phyloP scores from a whole-genome alignment of 2,329 filamentous ascomycete species.

The Venturia aucupariae region DNA sequence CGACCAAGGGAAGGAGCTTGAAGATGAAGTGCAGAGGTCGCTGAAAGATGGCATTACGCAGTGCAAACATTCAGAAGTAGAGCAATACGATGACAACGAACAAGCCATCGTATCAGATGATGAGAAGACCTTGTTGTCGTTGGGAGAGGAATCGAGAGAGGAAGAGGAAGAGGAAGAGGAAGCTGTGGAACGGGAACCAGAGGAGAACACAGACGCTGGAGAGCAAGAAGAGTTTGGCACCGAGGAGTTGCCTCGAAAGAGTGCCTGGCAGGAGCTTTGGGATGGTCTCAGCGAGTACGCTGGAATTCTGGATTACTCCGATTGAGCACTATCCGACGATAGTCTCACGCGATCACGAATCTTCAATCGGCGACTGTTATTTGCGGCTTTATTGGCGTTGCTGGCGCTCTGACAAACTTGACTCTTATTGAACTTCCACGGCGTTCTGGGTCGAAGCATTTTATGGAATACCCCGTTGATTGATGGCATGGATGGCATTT shows the following conservation, averaged over 20 bases:
- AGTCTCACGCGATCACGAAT: background rate
- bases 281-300: constrained; percentile 15
- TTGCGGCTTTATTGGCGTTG: background rate
- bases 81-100: background rate
- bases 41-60: background rate
- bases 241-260: constrained; percentile 9
- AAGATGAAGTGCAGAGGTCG: background rate
- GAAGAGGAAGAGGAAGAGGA: background rate
- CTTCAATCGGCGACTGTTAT: background rate
- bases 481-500: background rate
- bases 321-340: background rate
- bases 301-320: constrained; percentile 12
- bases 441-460: background rate
- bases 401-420: background rate
- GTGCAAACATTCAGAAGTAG: background rate
- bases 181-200: background rate
- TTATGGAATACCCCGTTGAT: background rate
- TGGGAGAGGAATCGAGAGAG: background rate
- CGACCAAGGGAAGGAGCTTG: background rate
- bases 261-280: constrained; percentile 16
- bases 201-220: background rate
- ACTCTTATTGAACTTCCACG: background rate
- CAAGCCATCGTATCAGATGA: background rate
- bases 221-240: background rate
- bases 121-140: background rate